These are phyloP conservation scores for Ceratocystis albifundus DNA, from an alignment of 2,329 filamentous ascomycete genomes.

Conservation along the genomic window DNA sequence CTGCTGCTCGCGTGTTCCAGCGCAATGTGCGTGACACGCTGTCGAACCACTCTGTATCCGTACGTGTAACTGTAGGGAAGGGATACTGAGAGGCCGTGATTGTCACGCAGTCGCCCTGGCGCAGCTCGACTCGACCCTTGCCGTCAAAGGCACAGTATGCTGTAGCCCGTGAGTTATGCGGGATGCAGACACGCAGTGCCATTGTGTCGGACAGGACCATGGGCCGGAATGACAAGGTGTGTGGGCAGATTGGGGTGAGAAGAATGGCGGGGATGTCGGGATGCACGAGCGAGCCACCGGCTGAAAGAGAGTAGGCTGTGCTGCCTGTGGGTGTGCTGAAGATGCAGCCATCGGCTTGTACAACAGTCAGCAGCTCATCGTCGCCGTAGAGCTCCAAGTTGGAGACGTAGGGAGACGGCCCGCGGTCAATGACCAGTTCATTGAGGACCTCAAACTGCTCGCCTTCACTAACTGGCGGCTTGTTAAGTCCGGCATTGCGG, in stretches of 20 bases:
- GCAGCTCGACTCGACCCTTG: slow-evolving; percentile 86
- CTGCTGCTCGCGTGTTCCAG: slow-evolving; percentile 89
- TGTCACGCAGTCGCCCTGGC: slow-evolving; percentile 88
- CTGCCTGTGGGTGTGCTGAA: slow-evolving; percentile 92
- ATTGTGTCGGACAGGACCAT: slow-evolving; percentile 97
- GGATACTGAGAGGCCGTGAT: slow-evolving; percentile 94
- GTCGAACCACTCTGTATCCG: slow-evolving; percentile 90
- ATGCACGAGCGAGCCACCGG: slow-evolving; percentile 88
- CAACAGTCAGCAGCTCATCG: slow-evolving; percentile 84
- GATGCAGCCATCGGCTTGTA: slow-evolving; percentile 95
- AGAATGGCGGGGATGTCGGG: slow-evolving; percentile 95
- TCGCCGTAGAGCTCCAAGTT: slow-evolving; percentile 95
- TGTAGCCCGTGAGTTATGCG: slow-evolving; percentile 72
- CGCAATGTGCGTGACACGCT: slow-evolving; percentile 82
- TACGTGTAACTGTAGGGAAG: slow-evolving; percentile 88
- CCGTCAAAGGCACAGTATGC: slow-evolving; percentile 97
- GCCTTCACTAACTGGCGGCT: slow-evolving; percentile 56
- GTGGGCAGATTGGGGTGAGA: slow-evolving; percentile 92
- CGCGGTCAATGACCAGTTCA: slow-evolving; percentile 94
- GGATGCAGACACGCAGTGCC: slow-evolving; percentile 78
- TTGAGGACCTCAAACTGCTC: slow-evolving; percentile 98
- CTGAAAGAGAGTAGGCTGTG: slow-evolving; percentile 91
- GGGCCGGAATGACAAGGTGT: slow-evolving; percentile 90
- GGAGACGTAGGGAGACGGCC: slow-evolving; percentile 91
- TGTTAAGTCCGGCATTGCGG: slow-evolving; percentile 50